A percentile compares a stretch with the other conserved stretches of the same genome.
Conservation (phyloP, 805 yeast genomes). For the Kuraishia ogatae region DNA sequence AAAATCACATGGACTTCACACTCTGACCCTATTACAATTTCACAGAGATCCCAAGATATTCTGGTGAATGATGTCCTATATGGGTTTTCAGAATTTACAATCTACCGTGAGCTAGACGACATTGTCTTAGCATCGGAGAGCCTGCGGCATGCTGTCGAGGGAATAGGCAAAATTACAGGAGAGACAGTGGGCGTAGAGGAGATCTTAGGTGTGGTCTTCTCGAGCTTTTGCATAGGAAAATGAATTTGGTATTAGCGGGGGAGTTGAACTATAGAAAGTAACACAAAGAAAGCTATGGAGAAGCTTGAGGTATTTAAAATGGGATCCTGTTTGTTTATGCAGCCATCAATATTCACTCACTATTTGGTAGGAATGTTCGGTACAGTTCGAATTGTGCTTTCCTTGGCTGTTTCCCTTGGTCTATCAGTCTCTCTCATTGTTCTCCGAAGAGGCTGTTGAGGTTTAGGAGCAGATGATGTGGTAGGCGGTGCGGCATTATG, state of each 20-base stretch:
- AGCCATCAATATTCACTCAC: too few relatives aligned
- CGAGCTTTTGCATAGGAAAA: conserved; percentile 91
- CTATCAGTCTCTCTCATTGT: background rate
- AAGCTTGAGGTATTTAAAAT: too few relatives aligned
- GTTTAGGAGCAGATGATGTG: too few relatives aligned
- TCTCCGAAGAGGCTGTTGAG: background rate
- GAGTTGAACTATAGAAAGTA: too few relatives aligned
- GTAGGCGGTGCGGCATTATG: too few relatives aligned
- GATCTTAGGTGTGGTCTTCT: conserved; percentile 81
- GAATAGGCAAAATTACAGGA: conserved; percentile 90
- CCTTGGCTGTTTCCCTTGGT: too few relatives aligned
- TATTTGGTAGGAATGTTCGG: too few relatives aligned
- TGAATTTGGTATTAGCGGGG: conserved; percentile 15
- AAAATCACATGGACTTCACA: conserved; percentile 37
- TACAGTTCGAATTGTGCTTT: too few relatives aligned
- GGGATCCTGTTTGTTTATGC: too few relatives aligned
- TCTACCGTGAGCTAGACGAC: conserved; percentile 46
- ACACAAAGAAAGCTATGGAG: too few relatives aligned
- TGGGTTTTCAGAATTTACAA: conserved; percentile 60
- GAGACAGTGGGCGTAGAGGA: conserved; percentile 85
- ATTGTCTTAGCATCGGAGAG: conserved; percentile 77
- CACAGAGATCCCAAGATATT: conserved; percentile 70
- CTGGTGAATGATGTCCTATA: conserved; percentile 65
- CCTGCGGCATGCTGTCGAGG: conserved; percentile 64
- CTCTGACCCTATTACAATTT: conserved; percentile 61